Evolutionary conservation across 2,329 filamentous ascomycete genomes (phyloP), one percentile per base, ranked within the genome.

Genomic region (Trichoderma cornu-damae): DNA sequence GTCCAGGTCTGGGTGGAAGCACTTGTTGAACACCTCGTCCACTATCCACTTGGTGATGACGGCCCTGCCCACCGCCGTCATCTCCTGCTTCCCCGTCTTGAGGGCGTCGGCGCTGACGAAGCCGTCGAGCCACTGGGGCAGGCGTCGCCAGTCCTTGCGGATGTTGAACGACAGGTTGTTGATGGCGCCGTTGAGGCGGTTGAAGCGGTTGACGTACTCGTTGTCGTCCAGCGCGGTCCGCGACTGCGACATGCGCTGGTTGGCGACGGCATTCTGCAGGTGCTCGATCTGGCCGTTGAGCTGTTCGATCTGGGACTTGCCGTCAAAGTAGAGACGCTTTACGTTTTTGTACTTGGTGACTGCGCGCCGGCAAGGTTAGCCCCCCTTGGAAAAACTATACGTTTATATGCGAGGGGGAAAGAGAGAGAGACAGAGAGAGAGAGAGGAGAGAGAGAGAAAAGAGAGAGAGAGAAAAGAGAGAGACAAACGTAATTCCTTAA

Each of bases 311-410:
- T 96, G 92, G 14, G 86, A 81, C 69, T 96, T 94, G 68, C 93
- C 91, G 62, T 97, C 94, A 71, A 97, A 97, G 70, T 96, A 99
- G 66, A 96, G 89, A 57, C 91, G 86, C 77, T 99, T 99, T 58
- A 99, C 93, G 69, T 96, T 96, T 71, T 95, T 95, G 71, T 99
- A 99, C 76, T 99, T 99, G 64, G 84, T 85, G 68, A 94, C 92
- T 96, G 48, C 51, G 37, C 11, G n/a, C 26, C 1, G 11, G 12
- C 7, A 12, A 35, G 5, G 38, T 32, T 54, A 48, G 44, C n/a
- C n/a, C n/a, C n/a, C n/a, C n/a, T n/a, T n/a, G n/a, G n/a, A n/a
- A n/a, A n/a, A n/a, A n/a, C n/a, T 8, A 30, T 11, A 37, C 18
- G 12, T 35, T n/a, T 35, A 51, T 18, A 18, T 42, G n/a, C n/a